Conservation (phyloP, 2,329 filamentous ascomycete species). For the Coniochaeta sp. region DNA sequence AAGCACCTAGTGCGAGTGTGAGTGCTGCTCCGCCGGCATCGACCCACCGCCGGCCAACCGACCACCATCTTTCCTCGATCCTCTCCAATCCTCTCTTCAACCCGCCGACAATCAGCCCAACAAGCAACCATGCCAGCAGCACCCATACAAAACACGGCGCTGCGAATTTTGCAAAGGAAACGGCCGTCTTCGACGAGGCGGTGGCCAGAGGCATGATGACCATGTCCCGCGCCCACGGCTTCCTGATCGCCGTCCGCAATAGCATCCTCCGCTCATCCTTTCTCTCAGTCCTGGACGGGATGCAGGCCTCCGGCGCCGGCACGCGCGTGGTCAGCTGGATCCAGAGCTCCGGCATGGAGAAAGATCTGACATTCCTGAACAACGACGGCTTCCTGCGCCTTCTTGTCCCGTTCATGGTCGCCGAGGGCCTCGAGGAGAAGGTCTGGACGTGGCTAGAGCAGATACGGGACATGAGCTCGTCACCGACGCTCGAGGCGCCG, state of each 20-base stretch:
- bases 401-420: slow-evolving; percentile 43
- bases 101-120: slow-evolving; percentile 12
- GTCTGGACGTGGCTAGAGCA: slow-evolving; percentile 46
- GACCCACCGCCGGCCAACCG: slow-evolving; percentile 28
- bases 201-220: slow-evolving; percentile 51
- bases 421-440: slow-evolving; percentile 42
- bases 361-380: slow-evolving; percentile 37
- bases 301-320: slow-evolving; percentile 36
- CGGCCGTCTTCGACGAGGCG: slow-evolving; percentile 49
- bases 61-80: slow-evolving; percentile 47
- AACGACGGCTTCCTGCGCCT: slow-evolving; percentile 24
- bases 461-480: slow-evolving; percentile 20
- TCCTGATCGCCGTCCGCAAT: slow-evolving; percentile 39
- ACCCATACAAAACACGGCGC: slow-evolving; percentile 23
- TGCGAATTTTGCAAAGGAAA: slow-evolving; percentile 11
- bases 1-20: slow-evolving; percentile 12
- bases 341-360: slow-evolving; percentile 39
- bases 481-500: slow-evolving; percentile 3
- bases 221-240: slow-evolving; percentile 43
- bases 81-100: slow-evolving; percentile 50
- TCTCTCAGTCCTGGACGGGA: slow-evolving; percentile 22
- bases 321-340: slow-evolving; percentile 47
- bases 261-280: slow-evolving; percentile 27
- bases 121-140: slow-evolving; percentile 15
- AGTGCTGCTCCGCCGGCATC: slow-evolving; percentile 5